Evolutionary conservation across 78 protist genomes (phyloP), one percentile per base, ranked within the genome.

Genomic region (Goniomonas avonlea): DNA sequence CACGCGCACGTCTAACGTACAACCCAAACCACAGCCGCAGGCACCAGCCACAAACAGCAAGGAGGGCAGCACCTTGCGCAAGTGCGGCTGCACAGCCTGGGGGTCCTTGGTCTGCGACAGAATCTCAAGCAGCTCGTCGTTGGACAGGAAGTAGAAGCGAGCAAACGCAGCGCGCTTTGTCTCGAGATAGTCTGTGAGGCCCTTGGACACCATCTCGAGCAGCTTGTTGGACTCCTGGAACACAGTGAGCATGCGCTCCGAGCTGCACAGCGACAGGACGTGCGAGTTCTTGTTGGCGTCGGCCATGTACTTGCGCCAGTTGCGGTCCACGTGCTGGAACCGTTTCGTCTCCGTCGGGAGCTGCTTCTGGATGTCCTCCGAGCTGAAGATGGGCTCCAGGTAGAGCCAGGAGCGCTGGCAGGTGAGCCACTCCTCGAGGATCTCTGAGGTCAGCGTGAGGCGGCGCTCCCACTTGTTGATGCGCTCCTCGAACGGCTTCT

Each of bases 101-200:
- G 90, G 91, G 69, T 88, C 89, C 69, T 76, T 50, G 21, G 88
- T 70, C 83, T 90, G 91, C 5, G 92, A 84, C 21, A 93, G 88
- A 65, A 91, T 89, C 70, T 82, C 86, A 34, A 94, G 74, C 65
- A 94, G 75, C 59, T 94, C 97, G 41, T 91, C 93, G 73, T 90
- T 83, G 61, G 95, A 88, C 32, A 94, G 75, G 83, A 94, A 94
- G 78, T 94, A 94, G 90, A 94, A 94, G 31, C 97, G 88, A 23
- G 90, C 77, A 79, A 94, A 94, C 38, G 73, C 84, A 2, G 58
- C 41, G 0, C 97, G 73, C 83, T 94, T 94, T 9, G 89, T 87
- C 73, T 90, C 95, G 29, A 94, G 85, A 73, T 90, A 93, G 38
- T 88, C 89, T 25, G 85, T 53, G 48, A 81, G 39, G 1, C 94